Evolutionary conservation across 148 eudicot genomes (phyloP).

Genomic region (Bassia scoparia): DNA sequence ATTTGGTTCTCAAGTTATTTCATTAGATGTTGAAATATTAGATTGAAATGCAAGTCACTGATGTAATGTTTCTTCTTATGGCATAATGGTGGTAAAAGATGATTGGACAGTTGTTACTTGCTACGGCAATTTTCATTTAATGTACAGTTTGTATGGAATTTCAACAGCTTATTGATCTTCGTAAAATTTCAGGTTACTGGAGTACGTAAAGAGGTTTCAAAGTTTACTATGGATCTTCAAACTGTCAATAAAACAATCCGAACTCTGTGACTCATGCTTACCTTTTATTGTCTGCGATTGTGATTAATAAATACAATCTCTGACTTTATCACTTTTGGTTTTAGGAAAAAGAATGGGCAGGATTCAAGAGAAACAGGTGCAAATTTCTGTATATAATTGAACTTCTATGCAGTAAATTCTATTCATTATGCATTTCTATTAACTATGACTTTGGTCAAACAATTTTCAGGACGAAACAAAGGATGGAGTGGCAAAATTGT

Average conservation of each 20-base stretch:
- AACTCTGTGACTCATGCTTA: slow-evolving; percentile 23
- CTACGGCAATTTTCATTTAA: background rate
- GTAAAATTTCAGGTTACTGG: slow-evolving; percentile 18
- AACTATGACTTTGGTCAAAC: slow-evolving; percentile 10
- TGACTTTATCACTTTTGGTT: slow-evolving; percentile 30
- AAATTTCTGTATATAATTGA: background rate
- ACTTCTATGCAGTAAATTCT: background rate
- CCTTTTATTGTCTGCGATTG: background rate
- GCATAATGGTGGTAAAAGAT: background rate
- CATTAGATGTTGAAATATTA: background rate
- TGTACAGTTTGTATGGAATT: background rate
- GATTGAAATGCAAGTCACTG: background rate
- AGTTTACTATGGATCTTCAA: slow-evolving; percentile 13
- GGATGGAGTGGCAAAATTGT: slow-evolving; percentile 50
- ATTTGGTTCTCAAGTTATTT: background rate
- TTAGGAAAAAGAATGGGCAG: slow-evolving; percentile 61
- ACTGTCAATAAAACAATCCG: slow-evolving; percentile 19
- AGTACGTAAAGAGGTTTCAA: slow-evolving; percentile 10
- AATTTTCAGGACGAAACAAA: slow-evolving; percentile 42
- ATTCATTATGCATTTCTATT: background rate
- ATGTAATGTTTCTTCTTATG: background rate
- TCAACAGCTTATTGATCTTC: background rate
- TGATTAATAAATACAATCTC: background rate
- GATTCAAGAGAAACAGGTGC: slow-evolving; percentile 65
- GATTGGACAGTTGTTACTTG: background rate